Base-by-base conservation (phyloP, 148 eudicot genomes). In the Cornus suecica region DNA sequence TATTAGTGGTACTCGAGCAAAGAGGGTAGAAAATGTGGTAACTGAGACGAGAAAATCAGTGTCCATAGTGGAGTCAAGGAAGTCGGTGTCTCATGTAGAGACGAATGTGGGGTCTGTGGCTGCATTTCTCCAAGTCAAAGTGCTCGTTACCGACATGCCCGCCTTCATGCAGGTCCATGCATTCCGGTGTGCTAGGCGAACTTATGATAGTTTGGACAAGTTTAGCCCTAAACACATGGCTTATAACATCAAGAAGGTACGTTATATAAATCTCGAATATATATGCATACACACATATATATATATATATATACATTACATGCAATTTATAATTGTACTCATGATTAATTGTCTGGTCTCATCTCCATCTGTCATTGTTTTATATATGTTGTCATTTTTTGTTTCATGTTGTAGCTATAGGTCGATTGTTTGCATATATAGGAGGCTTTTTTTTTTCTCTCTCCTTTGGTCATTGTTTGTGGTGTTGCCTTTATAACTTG, bases 91-190 rank as follows among this genome's bases (percentile, higher is more conserved):
- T 1, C 68, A 72, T 0, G 65, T 75, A 37, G 86, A 82, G 28
- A 71, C 56, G 61, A 82, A 83, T 65, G 82, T 83, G 56, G 81
- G 9, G 45, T 41, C 84, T 8, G 85, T 80, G 70, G 86, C 88
- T 23, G 87, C 69, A 51, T 70, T 87, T 75, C 65, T 88, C 41
- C 89, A 89, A 20, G 94, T 88, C 29, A 89, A 89, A 76, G 91
- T 91, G 16, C 81, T 91, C 30, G 97, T 93, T 5, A 91, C 91
- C 15, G 98, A 93, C 74, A 91, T 93, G 98, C 96, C 98, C 0
- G 90, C 82, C 11, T 88, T 91, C 75, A 91, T 93, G 98, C 98
- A 93, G 81, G 74, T 91, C 23, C 98, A 93, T 71, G 98, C 98
- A 8, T 90, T 90, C 58, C 81, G 87, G 71, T 91, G 91, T 79